Conservation (phyloP, 2,329 filamentous ascomycete species). For the Cercospora sp. region DNA sequence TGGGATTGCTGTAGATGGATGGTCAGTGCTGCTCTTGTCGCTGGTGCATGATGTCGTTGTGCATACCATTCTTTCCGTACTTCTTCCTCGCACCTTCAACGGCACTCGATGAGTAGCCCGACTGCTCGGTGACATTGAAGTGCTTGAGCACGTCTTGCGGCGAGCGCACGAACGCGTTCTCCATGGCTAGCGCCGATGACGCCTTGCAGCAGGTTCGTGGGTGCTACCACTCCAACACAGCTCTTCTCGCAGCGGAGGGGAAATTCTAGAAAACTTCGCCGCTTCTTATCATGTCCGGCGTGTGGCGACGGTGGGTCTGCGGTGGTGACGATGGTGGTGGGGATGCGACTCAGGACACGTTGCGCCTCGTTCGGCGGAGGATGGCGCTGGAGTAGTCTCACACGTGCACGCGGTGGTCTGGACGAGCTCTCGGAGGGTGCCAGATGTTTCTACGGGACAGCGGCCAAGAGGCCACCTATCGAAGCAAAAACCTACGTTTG, state of each 20-base stretch:
- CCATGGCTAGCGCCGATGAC: constrained; percentile 34
- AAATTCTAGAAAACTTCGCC: neutral
- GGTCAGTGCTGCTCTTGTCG: constrained; percentile 22
- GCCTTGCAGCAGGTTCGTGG: constrained; percentile 7
- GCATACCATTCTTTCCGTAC: constrained; percentile 42
- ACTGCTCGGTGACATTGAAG: constrained; percentile 40
- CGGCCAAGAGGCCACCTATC: constrained; percentile 10
- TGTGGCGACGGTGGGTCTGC: neutral
- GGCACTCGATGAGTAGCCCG: constrained; percentile 37
- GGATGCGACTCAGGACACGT: neutral
- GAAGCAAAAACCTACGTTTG: constrained; percentile 1
- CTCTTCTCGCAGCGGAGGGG: neutral
- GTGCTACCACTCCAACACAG: neutral
- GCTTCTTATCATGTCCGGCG: constrained; percentile 4
- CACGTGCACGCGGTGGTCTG: neutral
- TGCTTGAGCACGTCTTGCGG: constrained; percentile 41
- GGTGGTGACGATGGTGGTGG: neutral
- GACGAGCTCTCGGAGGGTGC: neutral
- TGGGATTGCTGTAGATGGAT: constrained; percentile 57
- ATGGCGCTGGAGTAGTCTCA: neutral
- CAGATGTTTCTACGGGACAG: neutral
- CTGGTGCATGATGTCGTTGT: neutral
- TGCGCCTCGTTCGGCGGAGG: neutral
- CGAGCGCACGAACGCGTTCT: constrained; percentile 41
- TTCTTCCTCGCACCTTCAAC: constrained; percentile 37